Base-by-base conservation (phyloP, 768 basidiomycete genomes). In the Termitomyces titanicus region DNA sequence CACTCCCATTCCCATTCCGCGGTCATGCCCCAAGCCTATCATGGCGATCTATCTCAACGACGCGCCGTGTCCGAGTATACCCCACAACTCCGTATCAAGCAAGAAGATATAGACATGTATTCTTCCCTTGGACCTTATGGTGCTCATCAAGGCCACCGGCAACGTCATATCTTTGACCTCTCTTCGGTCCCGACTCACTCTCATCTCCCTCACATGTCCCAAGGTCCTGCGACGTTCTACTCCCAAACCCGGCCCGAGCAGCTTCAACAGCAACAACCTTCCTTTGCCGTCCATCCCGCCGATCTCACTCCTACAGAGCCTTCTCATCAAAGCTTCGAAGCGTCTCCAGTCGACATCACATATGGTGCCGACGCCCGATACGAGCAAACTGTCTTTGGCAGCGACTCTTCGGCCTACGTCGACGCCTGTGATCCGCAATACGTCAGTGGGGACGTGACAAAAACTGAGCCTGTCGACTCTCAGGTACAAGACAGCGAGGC, bases 361-460 rank as follows among this genome's bases (percentile, higher is more conserved):
- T 57, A 54, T 49, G 8, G 4, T 17, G 45, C 48, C 8, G 61
- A 59, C 18, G 18, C 43, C 9, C 18, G 15, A 22, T 59, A 46
- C 24, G 50, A 62, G 5, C 56, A 59, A 17, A 22, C 53, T 18
- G 54, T 40, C 13, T 58, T 54, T 48, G 49, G 18, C 15, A 17
- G 18, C 25, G 53, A 53, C 22, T 24, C n/a, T n/a, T n/a, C 56
- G 5, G 38, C 24, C 27, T 63, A 52, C 29, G 52, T 22, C 27
- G 60, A 58, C 6, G 58, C 49, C 12, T 63, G 63, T 33, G 58
- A 60, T 24, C 58, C 63, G 0, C 58, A 55, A 0, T 61, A 53
- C 18, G 51, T 63, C 10, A 51, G 22, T 15, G 51, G 43, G 2
- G 25, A 20, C 27, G 35, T n/a, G 3, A 54, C 38, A 12, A 56